Evolutionary conservation across 495 filamentous ascomycete genomes (phyloP), one percentile per base, ranked within the genome.

Genomic region (Aspergillus mulundensis): DNA sequence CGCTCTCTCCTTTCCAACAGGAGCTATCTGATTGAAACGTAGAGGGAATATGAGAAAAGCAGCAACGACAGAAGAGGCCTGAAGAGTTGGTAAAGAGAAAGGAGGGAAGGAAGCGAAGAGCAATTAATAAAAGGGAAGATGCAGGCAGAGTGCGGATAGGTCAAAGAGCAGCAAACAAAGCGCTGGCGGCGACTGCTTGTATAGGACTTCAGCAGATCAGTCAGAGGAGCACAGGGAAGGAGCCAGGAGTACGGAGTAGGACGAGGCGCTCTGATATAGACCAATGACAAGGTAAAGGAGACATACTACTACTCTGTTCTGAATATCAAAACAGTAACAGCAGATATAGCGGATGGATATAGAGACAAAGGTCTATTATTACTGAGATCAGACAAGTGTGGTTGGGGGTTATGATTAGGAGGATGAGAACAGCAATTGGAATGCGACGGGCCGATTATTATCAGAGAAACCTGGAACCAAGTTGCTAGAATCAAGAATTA

Each of bases 81-180:
- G 32, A 53, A 42, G 34, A 36, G 38, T 12, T 15, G 41, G 40
- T 41, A 53, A 34, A 45, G 42, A 30, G 25, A 41, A 44, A 36
- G 21, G 34, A 10, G 20, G 50, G 28, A 38, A 23, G 25, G 39
- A 45, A 50, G 48, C 7, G 18, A 21, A 38, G 42, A 52, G 25
- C 42, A 52, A 52, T 28, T 54, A 43, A 44, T 12, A 56, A 59
- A 48, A 56, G 50, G 45, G 32, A 57, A 51, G 47, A 55, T 45
- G 58, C 32, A 46, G 47, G 16, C 18, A 51, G 38, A 32, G 50
- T 18, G 15, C n/a, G n/a, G 38, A 40, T 38, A 53, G 41, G 38
- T 36, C 50, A 42, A 42, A 53, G 50, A 20, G 16, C n/a, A 41
- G 50, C 50, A 53, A 53, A 53, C 50, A 53, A 53, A 53, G 38